These are phyloP conservation scores for Phytophthora citrophthora DNA, from an alignment of 352 stramenopile genomes.

Conservation along the genomic window DNA sequence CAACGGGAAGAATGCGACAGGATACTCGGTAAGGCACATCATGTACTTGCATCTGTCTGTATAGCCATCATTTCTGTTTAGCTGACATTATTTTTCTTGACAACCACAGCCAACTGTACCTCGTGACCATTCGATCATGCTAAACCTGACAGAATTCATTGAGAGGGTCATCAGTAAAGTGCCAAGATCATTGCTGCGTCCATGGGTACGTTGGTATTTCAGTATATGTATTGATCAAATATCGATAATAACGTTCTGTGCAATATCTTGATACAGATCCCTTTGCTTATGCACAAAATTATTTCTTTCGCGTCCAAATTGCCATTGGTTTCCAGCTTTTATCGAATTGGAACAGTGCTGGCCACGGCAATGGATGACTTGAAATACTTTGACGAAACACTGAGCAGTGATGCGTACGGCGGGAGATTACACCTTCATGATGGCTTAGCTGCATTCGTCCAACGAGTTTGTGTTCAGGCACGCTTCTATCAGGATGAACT, in stretches of 20 bases:
- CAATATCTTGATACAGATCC: constrained; percentile 30
- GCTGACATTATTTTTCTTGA: constrained; percentile 5
- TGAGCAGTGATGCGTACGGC: not conserved
- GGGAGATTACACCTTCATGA: constrained; percentile 10
- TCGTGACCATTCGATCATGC: constrained; percentile 82
- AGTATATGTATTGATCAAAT: not conserved
- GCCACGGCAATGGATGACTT: constrained; percentile 31
- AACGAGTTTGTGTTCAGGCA: constrained; percentile 49
- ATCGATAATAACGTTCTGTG: constrained; percentile 1
- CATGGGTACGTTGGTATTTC: constrained; percentile 53
- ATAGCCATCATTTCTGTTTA: not conserved
- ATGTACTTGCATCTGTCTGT: not conserved
- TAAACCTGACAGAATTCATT: constrained; percentile 82
- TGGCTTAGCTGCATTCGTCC: constrained; percentile 57
- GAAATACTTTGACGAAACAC: constrained; percentile 29
- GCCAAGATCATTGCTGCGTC: constrained; percentile 22
- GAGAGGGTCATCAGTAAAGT: constrained; percentile 58
- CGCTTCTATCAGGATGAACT: constrained; percentile 84
- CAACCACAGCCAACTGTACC: constrained; percentile 56
- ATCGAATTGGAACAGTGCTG: constrained; percentile 61
- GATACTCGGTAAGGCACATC: constrained; percentile 61
- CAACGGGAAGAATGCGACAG: constrained; percentile 40
- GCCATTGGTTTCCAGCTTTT: constrained; percentile 68
- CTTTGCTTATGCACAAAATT: constrained; percentile 42
- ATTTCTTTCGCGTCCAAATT: constrained; percentile 33